Evolutionary conservation across 441 rosid species (phyloP).

Genomic region (Metrosideros polymorpha): DNA sequence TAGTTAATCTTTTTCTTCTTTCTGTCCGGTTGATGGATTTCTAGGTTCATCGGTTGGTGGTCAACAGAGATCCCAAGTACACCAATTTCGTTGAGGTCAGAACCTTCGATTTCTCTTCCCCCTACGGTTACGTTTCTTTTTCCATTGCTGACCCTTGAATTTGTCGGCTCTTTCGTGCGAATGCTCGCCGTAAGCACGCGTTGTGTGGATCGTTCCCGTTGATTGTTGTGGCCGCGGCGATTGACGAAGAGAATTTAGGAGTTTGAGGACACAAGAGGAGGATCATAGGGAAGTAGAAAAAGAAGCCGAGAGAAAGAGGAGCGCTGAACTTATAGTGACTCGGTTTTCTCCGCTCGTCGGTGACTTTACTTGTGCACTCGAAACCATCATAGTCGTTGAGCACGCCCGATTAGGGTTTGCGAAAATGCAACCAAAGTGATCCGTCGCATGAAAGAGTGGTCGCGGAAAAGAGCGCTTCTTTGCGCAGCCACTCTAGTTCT

Average conservation of each 20-base stretch:
- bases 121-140: background rate
- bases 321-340: background rate
- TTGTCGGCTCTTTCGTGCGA: background rate
- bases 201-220: fast-evolving
- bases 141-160: too few relatives aligned
- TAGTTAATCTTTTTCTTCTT: background rate
- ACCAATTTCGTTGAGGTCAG: conserved; percentile 95
- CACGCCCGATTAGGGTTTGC: background rate
- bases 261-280: background rate
- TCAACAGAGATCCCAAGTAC: conserved; percentile 90
- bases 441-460: background rate
- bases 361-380: background rate
- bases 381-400: background rate
- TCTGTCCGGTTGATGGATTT: background rate
- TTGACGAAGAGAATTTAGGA: background rate
- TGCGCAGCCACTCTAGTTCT: background rate
- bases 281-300: background rate
- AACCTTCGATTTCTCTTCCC: background rate
- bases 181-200: fast-evolving
- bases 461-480: background rate
- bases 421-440: background rate
- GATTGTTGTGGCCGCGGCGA: background rate
- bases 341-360: background rate
- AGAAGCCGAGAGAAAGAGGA: background rate
- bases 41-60: conserved; percentile 96